phyloP scores from a whole-genome alignment of 2,329 filamentous ascomycete species.

The Xylariomycetidae sp. region DNA sequence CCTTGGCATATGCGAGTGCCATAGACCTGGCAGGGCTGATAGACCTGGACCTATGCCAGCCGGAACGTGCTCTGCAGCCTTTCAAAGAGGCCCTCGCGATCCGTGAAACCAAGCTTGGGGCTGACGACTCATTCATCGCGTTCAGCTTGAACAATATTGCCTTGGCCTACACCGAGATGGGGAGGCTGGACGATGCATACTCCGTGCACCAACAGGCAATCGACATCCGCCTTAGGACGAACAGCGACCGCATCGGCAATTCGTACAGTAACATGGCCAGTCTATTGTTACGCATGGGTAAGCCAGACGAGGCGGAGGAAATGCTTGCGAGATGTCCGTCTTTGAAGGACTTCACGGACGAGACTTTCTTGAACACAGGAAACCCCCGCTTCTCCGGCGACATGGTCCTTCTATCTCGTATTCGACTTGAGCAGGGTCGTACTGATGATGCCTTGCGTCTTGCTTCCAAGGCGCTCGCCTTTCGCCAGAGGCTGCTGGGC shows the following conservation, averaged over 20 bases:
- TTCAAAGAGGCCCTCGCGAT: conserved; percentile 21
- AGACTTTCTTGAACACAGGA: conserved; percentile 28
- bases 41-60: conserved; percentile 23
- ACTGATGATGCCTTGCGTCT: conserved; percentile 14
- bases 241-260: conserved; percentile 29
- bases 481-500: conserved; percentile 17
- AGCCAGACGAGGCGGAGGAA: conserved; percentile 28
- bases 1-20: conserved; percentile 22
- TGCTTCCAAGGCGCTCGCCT: conserved; percentile 17
- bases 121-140: conserved; percentile 23
- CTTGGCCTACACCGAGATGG: conserved; percentile 28
- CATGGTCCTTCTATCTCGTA: conserved; percentile 22
- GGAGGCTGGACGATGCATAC: conserved; percentile 22
- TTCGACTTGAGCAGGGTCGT: conserved; percentile 16
- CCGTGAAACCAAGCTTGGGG: conserved; percentile 13
- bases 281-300: conserved; percentile 27
- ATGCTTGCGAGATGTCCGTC: conserved; percentile 27
- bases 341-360: conserved; percentile 30
- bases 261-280: conserved; percentile 33
- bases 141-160: conserved; percentile 27
- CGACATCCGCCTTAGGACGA: conserved; percentile 21
- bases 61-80: conserved; percentile 14
- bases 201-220: conserved; percentile 24
- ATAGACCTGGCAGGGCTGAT: conserved; percentile 26
- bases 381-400: conserved; percentile 22